Conservation (phyloP, 306 rosid genomes). For the Mimosa pudica region DNA sequence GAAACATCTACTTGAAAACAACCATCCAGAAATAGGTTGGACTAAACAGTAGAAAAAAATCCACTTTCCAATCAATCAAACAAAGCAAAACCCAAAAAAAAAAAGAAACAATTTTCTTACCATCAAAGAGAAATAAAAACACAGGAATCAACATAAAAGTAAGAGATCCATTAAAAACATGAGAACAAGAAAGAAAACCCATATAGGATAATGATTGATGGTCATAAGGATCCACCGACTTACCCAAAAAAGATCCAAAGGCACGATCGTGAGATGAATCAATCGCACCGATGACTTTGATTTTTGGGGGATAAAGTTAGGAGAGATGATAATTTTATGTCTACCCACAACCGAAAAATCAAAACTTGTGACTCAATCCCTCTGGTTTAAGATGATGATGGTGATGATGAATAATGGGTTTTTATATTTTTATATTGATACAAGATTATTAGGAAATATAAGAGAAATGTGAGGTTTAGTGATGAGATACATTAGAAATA, state of each 20-base stretch:
- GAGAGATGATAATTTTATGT: slow-evolving; percentile 30
- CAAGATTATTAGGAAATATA: too few species aligned
- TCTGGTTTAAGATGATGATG: background rate
- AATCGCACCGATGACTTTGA: slow-evolving; percentile 31
- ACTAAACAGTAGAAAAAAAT: slow-evolving; percentile 15
- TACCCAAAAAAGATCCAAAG: slow-evolving; percentile 48
- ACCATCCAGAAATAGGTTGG: slow-evolving; percentile 16
- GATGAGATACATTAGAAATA: too few species aligned
- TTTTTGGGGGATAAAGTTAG: slow-evolving; percentile 30
- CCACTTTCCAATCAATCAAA: slow-evolving; percentile 32
- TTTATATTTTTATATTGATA: slow-evolving; percentile 23
- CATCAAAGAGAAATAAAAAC: background rate
- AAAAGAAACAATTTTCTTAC: background rate
- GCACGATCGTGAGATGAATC: slow-evolving; percentile 40
- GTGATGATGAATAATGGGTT: background rate
- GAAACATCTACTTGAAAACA: background rate
- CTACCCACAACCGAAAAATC: slow-evolving; percentile 31
- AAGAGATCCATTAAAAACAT: slow-evolving; percentile 39
- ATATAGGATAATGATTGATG: background rate
- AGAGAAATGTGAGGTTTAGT: too few species aligned
- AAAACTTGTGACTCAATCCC: background rate
- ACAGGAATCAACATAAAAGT: slow-evolving; percentile 20
- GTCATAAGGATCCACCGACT: slow-evolving; percentile 42
- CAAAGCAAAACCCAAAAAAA: background rate
- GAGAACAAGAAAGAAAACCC: background rate